Base-by-base conservation (phyloP, 1,284 basidiomycete genomes). In the Singerocomus inundabilis region DNA sequence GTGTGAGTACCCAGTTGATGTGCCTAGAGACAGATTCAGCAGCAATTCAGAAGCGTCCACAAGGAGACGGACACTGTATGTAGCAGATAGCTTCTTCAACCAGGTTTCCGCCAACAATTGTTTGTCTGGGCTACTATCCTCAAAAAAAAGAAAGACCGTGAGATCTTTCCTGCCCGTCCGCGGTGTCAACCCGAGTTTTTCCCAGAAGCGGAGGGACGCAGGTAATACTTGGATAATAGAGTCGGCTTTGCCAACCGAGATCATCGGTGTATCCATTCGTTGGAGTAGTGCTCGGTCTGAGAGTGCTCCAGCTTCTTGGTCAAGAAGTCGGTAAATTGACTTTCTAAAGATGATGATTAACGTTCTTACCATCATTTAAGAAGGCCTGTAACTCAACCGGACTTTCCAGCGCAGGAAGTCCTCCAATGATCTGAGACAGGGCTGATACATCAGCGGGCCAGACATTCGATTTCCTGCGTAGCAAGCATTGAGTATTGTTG, bases 201-300 rank as follows among this genome's bases (percentile, higher is more conserved):
- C 82, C 90, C 91, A 93, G 63, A 91, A 92, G 3, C 82, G 75
- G 16, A 92, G 60, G 0, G 88, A 83, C 2, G 85, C 64, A 5
- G 88, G 81, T 15, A 81, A 66, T 11, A 89, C 63, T 35, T 88
- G 80, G 11, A 91, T 71, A 21, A 90, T 64, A 5, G 75, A 72
- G 40, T 82, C 79, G 3, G 78, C 77, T 61, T 88, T 89, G 3
- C 77, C 81, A 24, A 87, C 73, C 0, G 80, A 71, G 10, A 89
- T 64, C 69, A 78, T 72, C 0, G 86, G 85, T 13, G 77, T 59
- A 18, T 81, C 77, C 51, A 85, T 61, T 3, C 69, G 61, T 47
- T 71, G 68, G 21, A 79, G 52, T 46, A 61, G 42, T 29, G 40
- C 18, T 37, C 36, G 52, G 39, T 55, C 51, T 28, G 47, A 41